Conservation (phyloP, 768 basidiomycete genomes). For the Suillus bovinus region DNA sequence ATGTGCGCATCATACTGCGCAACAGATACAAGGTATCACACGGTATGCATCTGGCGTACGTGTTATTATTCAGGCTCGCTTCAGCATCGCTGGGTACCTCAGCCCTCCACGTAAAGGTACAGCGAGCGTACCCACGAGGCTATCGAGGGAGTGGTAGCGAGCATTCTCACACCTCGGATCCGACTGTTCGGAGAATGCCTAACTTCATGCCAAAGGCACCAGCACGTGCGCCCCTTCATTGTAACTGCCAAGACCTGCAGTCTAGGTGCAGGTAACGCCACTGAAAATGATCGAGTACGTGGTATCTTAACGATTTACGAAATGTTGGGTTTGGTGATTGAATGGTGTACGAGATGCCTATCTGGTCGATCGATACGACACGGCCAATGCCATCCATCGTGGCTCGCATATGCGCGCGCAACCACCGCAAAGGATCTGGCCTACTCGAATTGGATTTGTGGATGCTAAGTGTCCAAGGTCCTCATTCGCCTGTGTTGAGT, state of each 20-base stretch:
- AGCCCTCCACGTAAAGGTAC: background rate
- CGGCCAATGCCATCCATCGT: background rate
- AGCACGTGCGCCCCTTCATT: background rate
- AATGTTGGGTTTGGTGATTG: background rate
- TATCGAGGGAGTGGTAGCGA: background rate
- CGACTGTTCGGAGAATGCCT: background rate
- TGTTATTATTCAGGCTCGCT: background rate
- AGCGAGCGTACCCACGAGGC: background rate
- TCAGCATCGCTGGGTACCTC: background rate
- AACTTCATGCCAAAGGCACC: background rate
- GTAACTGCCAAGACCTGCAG: background rate
- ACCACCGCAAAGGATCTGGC: background rate
- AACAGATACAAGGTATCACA: background rate
- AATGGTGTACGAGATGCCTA: background rate
- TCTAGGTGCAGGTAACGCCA: background rate
- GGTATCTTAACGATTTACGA: background rate
- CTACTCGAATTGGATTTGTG: background rate
- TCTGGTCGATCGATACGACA: background rate
- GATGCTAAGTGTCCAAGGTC: slow-evolving; percentile 5
- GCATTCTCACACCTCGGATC: background rate
- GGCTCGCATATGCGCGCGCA: background rate
- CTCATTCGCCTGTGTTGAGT: background rate
- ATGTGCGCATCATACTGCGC: background rate
- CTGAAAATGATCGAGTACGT: background rate
- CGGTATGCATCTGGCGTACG: background rate